These are phyloP conservation scores for Nicotiana rustica DNA, from an alignment of 305 asterid species.

Conservation along the genomic window DNA sequence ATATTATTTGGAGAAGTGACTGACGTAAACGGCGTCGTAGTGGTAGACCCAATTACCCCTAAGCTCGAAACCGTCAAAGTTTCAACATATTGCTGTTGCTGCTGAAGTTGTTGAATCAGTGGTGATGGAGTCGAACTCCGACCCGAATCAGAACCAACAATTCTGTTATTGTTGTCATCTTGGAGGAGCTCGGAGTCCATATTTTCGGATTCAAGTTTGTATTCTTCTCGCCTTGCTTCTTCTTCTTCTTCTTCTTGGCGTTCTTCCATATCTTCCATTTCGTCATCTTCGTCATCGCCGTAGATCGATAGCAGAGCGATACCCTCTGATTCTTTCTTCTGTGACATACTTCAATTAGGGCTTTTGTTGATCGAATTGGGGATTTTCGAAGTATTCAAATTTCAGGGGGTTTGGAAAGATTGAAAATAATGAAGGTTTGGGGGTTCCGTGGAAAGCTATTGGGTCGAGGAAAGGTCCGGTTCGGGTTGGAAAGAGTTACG, in stretches of 20 bases:
- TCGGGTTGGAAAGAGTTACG: not conserved
- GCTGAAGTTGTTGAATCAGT: conserved; percentile 38
- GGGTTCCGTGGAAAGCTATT: not conserved
- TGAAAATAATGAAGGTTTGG: not conserved
- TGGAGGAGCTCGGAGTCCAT: conserved; percentile 34
- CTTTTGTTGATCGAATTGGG: not conserved
- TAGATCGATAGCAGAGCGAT: conserved; percentile 88
- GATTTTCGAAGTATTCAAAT: not conserved
- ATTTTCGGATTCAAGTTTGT: conserved; percentile 34
- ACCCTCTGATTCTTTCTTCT: conserved; percentile 84
- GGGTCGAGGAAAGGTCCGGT: not conserved
- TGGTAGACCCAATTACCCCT: conserved; percentile 49
- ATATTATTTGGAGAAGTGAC: conserved; percentile 57
- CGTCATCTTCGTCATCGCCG: conserved; percentile 88
- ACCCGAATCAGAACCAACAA: conserved; percentile 39
- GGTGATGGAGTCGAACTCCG: conserved; percentile 45
- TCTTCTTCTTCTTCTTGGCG: conserved; percentile 43
- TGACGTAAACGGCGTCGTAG: conserved; percentile 49
- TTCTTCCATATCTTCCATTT: conserved; percentile 67
- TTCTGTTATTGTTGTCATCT: conserved; percentile 34
- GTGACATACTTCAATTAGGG: conserved; percentile 39
- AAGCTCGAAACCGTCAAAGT: conserved; percentile 46
- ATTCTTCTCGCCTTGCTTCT: conserved; percentile 41
- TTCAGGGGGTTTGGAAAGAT: not conserved
- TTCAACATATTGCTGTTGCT: conserved; percentile 47